Conservation (phyloP, 495 filamentous ascomycete genomes). For the Beverwykella pulmonaria region DNA sequence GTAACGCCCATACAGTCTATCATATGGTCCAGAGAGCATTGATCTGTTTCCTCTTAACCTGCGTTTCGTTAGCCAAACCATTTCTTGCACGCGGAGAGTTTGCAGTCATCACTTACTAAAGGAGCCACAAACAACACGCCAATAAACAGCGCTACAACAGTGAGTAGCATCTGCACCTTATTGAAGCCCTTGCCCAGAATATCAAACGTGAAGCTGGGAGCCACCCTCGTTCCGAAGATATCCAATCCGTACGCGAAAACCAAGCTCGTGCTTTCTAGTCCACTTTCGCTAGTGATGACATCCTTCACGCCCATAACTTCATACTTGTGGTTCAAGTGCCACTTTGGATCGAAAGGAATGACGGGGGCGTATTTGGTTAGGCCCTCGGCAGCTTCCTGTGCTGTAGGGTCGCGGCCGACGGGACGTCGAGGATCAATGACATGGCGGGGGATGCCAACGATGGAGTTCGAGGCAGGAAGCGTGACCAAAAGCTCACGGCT, state of each 20-base stretch:
- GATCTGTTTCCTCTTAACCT: conserved; percentile 59
- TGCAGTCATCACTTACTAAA: conserved; percentile 62
- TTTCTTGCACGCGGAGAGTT: neutral
- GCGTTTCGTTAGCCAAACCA: conserved; percentile 26
- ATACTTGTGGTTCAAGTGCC: conserved; percentile 77
- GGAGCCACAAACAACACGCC: conserved; percentile 79
- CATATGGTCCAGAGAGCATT: conserved; percentile 52
- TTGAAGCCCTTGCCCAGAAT: conserved; percentile 90
- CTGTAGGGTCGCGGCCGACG: conserved; percentile 77
- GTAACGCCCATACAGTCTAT: neutral
- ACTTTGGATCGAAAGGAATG: conserved; percentile 82
- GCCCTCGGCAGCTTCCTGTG: conserved; percentile 80
- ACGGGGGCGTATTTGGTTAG: conserved; percentile 72
- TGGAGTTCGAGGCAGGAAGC: conserved; percentile 67
- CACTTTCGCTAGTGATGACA: conserved; percentile 71
- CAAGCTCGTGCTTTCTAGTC: conserved; percentile 91
- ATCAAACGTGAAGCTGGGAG: conserved; percentile 86
- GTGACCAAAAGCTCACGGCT: conserved; percentile 78
- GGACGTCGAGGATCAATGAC: conserved; percentile 87
- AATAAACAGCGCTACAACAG: conserved; percentile 72
- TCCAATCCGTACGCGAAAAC: conserved; percentile 89
- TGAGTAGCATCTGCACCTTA: conserved; percentile 79
- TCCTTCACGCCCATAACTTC: conserved; percentile 75
- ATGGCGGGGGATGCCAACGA: conserved; percentile 76
- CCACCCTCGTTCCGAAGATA: conserved; percentile 81